phyloP scores from a whole-genome alignment of 257 asterid species.

The Solanum dulcamara region DNA sequence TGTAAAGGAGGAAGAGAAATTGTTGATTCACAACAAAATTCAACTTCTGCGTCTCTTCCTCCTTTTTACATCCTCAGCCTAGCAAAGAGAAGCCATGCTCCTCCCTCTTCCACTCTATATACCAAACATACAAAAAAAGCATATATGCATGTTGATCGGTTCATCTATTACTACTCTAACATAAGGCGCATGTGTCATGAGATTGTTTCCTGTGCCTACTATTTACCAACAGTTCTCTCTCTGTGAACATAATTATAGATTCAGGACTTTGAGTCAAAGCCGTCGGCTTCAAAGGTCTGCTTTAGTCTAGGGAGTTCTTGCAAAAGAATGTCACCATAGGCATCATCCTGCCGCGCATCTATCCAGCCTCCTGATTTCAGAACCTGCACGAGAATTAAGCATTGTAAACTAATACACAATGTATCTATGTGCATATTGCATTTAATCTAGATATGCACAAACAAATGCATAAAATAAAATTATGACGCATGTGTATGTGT shows the following conservation, averaged over 20 bases:
- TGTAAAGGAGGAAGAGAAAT: neutral
- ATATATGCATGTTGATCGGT: neutral
- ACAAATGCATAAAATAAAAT: neutral
- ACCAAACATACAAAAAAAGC: neutral
- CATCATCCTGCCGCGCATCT: constrained; percentile 51
- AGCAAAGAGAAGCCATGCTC: neutral
- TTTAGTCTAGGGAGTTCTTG: constrained; percentile 29
- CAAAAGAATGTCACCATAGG: constrained; percentile 40
- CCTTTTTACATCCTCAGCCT: neutral
- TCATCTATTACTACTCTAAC: neutral
- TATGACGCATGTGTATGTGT: neutral
- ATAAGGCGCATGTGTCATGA: neutral
- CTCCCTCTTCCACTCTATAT: neutral
- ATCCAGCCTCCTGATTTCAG: constrained; percentile 47
- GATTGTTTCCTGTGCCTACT: neutral
- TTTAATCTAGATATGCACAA: neutral
- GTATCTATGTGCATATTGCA: neutral
- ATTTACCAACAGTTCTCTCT: neutral
- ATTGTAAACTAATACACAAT: neutral
- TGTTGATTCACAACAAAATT: neutral
- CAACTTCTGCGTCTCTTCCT: neutral
- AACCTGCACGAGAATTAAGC: constrained; percentile 30
- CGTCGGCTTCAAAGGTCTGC: constrained; percentile 6
- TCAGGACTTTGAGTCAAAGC: neutral
- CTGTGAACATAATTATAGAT: neutral